Conservation (phyloP, 2,329 filamentous ascomycete genomes). For the Botryotinia globosa region DNA sequence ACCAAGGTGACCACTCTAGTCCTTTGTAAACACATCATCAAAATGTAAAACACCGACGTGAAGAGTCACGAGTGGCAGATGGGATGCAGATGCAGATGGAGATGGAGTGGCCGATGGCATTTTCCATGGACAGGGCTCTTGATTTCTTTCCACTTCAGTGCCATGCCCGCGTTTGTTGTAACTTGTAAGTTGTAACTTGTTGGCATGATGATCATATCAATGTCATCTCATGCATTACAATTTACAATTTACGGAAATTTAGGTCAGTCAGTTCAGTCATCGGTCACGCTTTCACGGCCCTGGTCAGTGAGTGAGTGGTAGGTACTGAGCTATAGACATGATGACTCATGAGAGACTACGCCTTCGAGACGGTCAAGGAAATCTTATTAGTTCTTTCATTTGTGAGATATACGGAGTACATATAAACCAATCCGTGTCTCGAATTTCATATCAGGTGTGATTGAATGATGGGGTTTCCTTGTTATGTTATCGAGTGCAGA, state of each 20-base stretch:
- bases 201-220: too few species aligned
- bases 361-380: not conserved
- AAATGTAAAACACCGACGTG: conserved; percentile 8
- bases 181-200: not conserved
- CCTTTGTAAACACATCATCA: conserved; percentile 19
- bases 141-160: not conserved
- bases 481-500: too few species aligned
- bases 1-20: not conserved
- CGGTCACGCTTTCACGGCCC: not conserved
- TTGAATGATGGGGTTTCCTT: too few species aligned
- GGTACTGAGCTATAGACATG: not conserved
- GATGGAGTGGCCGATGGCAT: not conserved
- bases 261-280: not conserved
- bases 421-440: not conserved
- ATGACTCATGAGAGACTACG: not conserved
- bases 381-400: not conserved
- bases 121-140: not conserved
- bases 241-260: too few species aligned
- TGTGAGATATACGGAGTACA: too few species aligned
- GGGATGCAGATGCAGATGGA: not conserved
- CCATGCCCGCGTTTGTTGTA: conserved; percentile 1
- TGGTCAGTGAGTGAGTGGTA: too few species aligned
- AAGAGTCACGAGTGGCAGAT: not conserved
- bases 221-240: too few species aligned
- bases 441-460: not conserved